A percentile compares a stretch with the other conserved stretches of the same genome.
These are phyloP conservation scores for Xylaria intraflava DNA, from an alignment of 495 filamentous ascomycete genomes.

Conservation along the genomic window DNA sequence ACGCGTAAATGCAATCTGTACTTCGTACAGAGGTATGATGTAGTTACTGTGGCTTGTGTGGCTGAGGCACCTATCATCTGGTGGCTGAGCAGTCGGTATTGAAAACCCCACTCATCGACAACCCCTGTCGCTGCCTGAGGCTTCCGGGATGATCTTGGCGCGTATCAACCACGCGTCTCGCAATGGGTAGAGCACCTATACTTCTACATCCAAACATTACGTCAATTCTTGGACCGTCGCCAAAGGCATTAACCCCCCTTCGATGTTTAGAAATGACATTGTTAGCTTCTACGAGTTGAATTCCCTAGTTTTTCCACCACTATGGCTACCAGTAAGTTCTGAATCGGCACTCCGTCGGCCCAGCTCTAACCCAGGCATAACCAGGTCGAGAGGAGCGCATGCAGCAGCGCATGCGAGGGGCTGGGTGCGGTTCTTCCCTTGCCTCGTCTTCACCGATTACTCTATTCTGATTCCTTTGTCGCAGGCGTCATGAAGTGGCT, in stretches of 20 bases:
- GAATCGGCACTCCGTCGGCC: neutral
- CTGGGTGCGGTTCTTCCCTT: conserved; percentile 27
- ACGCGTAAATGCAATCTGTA: too few relatives aligned
- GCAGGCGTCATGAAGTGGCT: conserved; percentile 40
- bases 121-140: too few relatives aligned
- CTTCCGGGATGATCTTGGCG: conserved; percentile 1
- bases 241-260: neutral
- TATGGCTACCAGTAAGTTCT: conserved; percentile 26
- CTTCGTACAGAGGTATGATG: too few relatives aligned
- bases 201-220: neutral
- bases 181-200: too few relatives aligned
- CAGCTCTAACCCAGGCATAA: conserved; percentile 15
- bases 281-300: neutral
- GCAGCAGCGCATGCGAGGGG: conserved; percentile 46
- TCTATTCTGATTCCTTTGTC: conserved; percentile 5
- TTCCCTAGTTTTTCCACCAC: neutral
- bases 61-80: too few relatives aligned
- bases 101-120: neutral
- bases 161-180: conserved; percentile 8
- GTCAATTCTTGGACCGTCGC: neutral
- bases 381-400: conserved; percentile 43
- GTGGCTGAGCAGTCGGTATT: neutral
- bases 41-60: too few relatives aligned
- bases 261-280: neutral
- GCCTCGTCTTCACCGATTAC: neutral